Percentiles rank a stretch among this genome's conserved stretches.
These are phyloP conservation scores for Dysphania ambrosioides DNA, from an alignment of 148 eudicot genomes.

Conservation along the genomic window DNA sequence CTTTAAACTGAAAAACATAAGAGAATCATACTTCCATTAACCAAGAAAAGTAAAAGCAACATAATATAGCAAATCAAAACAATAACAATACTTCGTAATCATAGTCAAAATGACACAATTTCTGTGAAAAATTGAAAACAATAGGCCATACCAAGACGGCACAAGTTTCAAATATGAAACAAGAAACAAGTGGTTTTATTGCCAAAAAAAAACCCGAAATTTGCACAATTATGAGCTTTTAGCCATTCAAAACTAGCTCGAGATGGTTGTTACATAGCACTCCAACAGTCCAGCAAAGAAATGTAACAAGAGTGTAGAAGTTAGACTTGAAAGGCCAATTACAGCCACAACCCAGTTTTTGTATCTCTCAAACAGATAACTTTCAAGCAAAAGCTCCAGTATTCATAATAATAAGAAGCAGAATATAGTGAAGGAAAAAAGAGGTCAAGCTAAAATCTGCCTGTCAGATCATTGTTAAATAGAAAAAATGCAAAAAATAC, in stretches of 20 bases:
- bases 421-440: too few relatives aligned
- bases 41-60: too few relatives aligned
- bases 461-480: not conserved
- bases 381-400: not conserved
- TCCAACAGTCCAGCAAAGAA: not conserved
- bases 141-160: too few relatives aligned
- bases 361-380: not conserved
- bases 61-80: too few relatives aligned
- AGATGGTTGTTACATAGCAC: not conserved
- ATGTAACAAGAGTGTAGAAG: not conserved
- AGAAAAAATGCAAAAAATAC: not conserved
- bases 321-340: not conserved
- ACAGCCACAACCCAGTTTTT: not conserved
- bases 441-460: not conserved
- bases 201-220: too few relatives aligned
- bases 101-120: too few relatives aligned
- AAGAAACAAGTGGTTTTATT: too few relatives aligned
- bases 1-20: too few relatives aligned
- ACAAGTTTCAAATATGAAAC: too few relatives aligned
- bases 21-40: too few relatives aligned
- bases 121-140: too few relatives aligned
- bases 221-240: not conserved
- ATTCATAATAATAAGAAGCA: not conserved
- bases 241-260: not conserved
- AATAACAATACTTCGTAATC: too few relatives aligned